Evolutionary conservation across 2,329 filamentous ascomycete species (phyloP).

Genomic region (Achaetomium macrosporum): DNA sequence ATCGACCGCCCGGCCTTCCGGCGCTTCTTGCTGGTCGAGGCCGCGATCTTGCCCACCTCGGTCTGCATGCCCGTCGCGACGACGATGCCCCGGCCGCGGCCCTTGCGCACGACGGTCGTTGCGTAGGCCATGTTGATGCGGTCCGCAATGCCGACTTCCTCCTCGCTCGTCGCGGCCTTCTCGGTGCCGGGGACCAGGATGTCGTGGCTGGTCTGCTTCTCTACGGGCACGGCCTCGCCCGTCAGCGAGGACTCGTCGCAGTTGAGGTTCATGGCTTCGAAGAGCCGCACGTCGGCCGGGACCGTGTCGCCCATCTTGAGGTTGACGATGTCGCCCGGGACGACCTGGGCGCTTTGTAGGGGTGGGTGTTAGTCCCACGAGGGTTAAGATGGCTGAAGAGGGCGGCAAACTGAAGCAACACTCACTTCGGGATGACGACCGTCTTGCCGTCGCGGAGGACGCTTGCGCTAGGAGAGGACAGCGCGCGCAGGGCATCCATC

Average conservation of each 20-base stretch:
- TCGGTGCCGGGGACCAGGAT: constrained; percentile 41
- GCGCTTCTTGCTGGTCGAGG: constrained; percentile 50
- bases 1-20: constrained; percentile 40
- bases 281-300: constrained; percentile 64
- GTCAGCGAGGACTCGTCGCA: constrained; percentile 75
- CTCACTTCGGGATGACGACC: constrained; percentile 52
- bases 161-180: constrained; percentile 38
- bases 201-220: constrained; percentile 53
- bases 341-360: constrained; percentile 40
- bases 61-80: constrained; percentile 69
- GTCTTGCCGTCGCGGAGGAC: constrained; percentile 56
- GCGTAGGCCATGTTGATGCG: constrained; percentile 70
- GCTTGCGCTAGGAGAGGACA: constrained; percentile 57
- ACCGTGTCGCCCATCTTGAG: constrained; percentile 69
- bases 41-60: constrained; percentile 71
- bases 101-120: constrained; percentile 66
- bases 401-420: constrained; percentile 16
- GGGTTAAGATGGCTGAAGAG: too few relatives aligned
- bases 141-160: constrained; percentile 61
- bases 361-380: constrained; percentile 3
- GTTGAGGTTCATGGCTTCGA: constrained; percentile 71
- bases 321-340: constrained; percentile 65
- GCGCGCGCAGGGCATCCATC: constrained; percentile 57
- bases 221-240: constrained; percentile 67
- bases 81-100: constrained; percentile 66